phyloP scores from a whole-genome alignment of 164 flowering plant genomes.

The Magnolia changhungtana region DNA sequence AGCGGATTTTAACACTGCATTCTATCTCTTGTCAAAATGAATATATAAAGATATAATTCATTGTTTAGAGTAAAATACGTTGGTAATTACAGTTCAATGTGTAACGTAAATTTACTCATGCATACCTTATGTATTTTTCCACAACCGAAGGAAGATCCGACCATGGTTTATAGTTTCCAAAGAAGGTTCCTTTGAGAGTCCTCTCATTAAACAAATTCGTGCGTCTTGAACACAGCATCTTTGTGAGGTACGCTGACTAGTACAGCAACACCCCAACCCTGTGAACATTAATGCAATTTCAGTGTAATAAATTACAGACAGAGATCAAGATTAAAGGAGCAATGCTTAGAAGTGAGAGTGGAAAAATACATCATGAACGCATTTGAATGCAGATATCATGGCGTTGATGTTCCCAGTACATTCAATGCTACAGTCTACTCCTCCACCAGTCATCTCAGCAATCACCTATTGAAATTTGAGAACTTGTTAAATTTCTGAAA shows the following conservation, averaged over 20 bases:
- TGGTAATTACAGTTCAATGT: no score
- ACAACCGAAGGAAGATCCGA: conserved; percentile 46
- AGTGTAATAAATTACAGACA: not conserved
- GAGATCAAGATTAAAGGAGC: not conserved
- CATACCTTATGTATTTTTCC: conserved; percentile 36
- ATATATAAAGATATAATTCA: no score
- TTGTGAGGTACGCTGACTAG: conserved; percentile 17
- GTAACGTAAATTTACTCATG: not conserved
- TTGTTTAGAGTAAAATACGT: no score
- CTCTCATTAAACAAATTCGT: conserved; percentile 32
- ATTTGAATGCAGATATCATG: conserved; percentile 75
- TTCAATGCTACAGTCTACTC: conserved; percentile 63
- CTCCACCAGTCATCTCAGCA: conserved; percentile 66
- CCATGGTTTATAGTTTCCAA: conserved; percentile 64
- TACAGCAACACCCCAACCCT: conserved; percentile 25
- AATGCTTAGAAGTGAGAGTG: not conserved
- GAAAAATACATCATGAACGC: conserved; percentile 57
- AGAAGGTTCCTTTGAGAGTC: conserved; percentile 49
- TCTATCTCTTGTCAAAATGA: no score
- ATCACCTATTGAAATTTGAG: conserved; percentile 30
- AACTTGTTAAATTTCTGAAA: not conserved
- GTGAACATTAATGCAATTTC: not conserved
- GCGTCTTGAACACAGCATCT: conserved; percentile 16
- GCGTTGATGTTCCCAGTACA: conserved; percentile 58
- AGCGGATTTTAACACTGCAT: no score